Base-by-base conservation (phyloP, 225 moss, liverwort and hornwort species). In the Physcomitrellopsis africana region DNA sequence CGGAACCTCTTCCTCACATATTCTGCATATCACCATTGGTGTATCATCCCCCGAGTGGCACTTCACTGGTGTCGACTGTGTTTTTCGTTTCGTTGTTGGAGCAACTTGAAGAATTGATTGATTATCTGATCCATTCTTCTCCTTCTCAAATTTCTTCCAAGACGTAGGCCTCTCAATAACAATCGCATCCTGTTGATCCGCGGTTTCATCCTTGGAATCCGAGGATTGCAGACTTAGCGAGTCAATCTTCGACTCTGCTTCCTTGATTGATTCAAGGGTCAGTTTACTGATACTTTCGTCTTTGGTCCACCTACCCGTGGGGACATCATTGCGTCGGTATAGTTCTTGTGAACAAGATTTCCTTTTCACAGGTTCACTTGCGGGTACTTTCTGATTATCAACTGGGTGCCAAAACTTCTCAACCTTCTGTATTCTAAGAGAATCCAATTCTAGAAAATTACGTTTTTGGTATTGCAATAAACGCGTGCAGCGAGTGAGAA, bases 1-100 rank as follows among this genome's bases (percentile, higher is more conserved):
- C 27, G 93, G 87, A 77, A 99, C 94, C 79, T 92, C 95, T 89
- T 99, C 99, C 89, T 99, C 99, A 84, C 99, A 99, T 81, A 99
- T 99, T 93, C 99, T 93, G 84, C 99, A 99, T 60, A 99, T 99
- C 3, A 99, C 95, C 80, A 85, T 78, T 12, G 84, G 81, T 63
- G 90, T 88, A 65, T 95, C 99, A 69, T 88, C 81, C 18, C 81
- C 59, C 56, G 60, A 37, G 32, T 37, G 72, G 27, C 71, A 83
- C 81, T 81, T 82, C 19, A 73, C 72, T 32, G 78, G 80, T 47
- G 80, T 77, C 45, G 73, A 27, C 26, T 75, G 80, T 77, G 74
- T 83, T 29, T 5, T 37, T 7, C 32, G 7, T 37, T 37, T 37
- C 4, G 48, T 47, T 64, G 49, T 48, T 48, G 76, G 32, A 37